Conservation (phyloP, 192 early-diverging fungal species). For the Entomortierella chlamydospora region DNA sequence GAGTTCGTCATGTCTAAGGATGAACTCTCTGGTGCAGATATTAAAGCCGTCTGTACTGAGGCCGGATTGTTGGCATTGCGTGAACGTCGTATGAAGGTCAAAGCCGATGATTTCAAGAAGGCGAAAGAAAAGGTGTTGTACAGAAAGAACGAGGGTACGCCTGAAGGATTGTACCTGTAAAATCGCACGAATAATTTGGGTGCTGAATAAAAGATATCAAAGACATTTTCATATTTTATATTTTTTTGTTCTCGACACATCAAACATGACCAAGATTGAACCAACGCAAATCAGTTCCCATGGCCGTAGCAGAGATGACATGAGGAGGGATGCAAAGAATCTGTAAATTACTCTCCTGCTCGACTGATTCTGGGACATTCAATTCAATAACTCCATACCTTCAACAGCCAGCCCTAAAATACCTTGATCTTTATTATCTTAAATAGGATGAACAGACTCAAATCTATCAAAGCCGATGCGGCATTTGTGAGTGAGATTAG, state of each 20-base stretch:
- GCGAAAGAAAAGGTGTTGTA: conserved; percentile 99
- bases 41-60: conserved; percentile 99
- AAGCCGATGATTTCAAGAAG: conserved; percentile 96
- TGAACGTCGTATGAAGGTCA: conserved; percentile 98
- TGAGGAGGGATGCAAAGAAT: conserved; percentile 44
- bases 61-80: conserved; percentile 97
- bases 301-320: conserved; percentile 47
- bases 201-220: background rate
- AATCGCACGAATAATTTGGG: background rate
- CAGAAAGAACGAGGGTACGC: conserved; percentile 98
- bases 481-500: conserved; percentile 74
- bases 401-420: too few relatives aligned
- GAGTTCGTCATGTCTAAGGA: conserved; percentile 99
- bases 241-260: background rate
- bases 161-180: conserved; percentile 94
- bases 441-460: conserved; percentile 77
- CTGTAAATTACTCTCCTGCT: conserved; percentile 9
- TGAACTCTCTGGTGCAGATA: conserved; percentile 98
- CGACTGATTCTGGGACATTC: background rate
- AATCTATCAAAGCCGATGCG: conserved; percentile 83
- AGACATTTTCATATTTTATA: conserved; percentile 4
- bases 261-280: conserved; percentile 11
- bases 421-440: too few relatives aligned
- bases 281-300: conserved; percentile 24
- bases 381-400: too few relatives aligned